Evolutionary conservation across 2,329 filamentous ascomycete genomes (phyloP), one percentile per base, ranked within the genome.

Genomic region (Xylaria sp.): DNA sequence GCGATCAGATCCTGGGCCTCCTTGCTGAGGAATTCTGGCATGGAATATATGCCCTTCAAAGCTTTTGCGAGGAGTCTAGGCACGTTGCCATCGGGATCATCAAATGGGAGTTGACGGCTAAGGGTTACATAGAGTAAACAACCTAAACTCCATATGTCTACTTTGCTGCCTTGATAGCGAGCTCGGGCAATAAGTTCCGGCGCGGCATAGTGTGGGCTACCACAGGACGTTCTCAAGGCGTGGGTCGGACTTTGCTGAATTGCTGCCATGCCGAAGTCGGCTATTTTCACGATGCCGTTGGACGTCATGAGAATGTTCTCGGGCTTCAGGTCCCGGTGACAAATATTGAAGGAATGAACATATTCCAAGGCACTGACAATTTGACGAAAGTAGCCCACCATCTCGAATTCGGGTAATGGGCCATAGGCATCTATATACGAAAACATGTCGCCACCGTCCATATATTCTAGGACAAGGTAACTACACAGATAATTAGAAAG

Each of bases 201-300:
- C 0, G 96, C 94, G 20, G 95, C 95, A 76, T 99, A 99, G 81
- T 98, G 96, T 25, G 96, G 96, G 72, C 96, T 98, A 23, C 96
- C 96, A 76, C 96, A 99, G 4, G 95, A 94, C 0, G 96, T 98
- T 66, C 89, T 92, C 34, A 99, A 87, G 77, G 91, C 90, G 73
- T 94, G 91, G 9, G 90, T 91, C 28, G 89, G 87, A 3, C 92
- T 92, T 79, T 98, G 95, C 72, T 91, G 89, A 51, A 98, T 85
- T 3, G 95, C 95, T 54, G 96, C 96, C 94, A 99, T 98, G 51
- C 96, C 95, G 80, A 99, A 99, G 80, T 99, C 96, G 61, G 95
- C 95, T 75, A 99, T 90, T 82, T 98, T 99, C 80, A 98, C 90
- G 67, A 92, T 90, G 63, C 91, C 87, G 56, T 91, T 84, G 2